Base-by-base conservation (phyloP, 495 filamentous ascomycete species). In the Aspergillus wentii region DNA sequence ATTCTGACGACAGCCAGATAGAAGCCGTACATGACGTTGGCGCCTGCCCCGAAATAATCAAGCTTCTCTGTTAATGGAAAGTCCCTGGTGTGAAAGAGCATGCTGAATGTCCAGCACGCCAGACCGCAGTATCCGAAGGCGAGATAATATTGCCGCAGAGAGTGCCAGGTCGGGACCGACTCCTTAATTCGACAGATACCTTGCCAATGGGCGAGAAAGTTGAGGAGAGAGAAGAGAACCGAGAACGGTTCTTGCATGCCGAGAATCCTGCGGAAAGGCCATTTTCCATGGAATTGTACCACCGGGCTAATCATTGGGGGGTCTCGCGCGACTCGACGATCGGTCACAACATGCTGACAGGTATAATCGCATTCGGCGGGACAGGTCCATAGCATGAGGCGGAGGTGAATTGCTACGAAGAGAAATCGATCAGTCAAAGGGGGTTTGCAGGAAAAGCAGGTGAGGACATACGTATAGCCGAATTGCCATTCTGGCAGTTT, bases 221-320 rank as follows among this genome's bases (percentile, higher is more conserved):
- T 97, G 50, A 94, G 68, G 34, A 91, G 69, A 47, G 86, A 92
- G 75, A 97, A 98, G 44, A 97, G 68, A 38, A 97, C 92, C 21
- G 80, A 86, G 62, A 86, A 86, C 43, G 90, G 88, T 68, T 98
- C 92, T 66, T 98, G 92, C 67, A 95, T 81, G 51, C 92, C 92
- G 13, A 94, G 61, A 43, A 95, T 71, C 42, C 92, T 82, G 46
- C 76, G 69, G 71, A 98, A 98, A 19, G 92, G 92, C 92, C 92
- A 98, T 77, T 98, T 98, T n/a, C 94, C 92, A 69, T 98, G 90
- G 71, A 86, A 98, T 68, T 98, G 92, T 26, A 90, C 80, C 18
- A 95, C 58, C 3, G 85, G 76, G 19, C 75, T 68, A 27, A 75
- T 59, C 62, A 77, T 74, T 10, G 79, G 78, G 20, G 77, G 76